Percentiles rank a stretch among this genome's conserved stretches.
Evolutionary conservation across 2,329 filamentous ascomycete genomes (phyloP).

Genomic region (Penicillium aurantiogriseum): DNA sequence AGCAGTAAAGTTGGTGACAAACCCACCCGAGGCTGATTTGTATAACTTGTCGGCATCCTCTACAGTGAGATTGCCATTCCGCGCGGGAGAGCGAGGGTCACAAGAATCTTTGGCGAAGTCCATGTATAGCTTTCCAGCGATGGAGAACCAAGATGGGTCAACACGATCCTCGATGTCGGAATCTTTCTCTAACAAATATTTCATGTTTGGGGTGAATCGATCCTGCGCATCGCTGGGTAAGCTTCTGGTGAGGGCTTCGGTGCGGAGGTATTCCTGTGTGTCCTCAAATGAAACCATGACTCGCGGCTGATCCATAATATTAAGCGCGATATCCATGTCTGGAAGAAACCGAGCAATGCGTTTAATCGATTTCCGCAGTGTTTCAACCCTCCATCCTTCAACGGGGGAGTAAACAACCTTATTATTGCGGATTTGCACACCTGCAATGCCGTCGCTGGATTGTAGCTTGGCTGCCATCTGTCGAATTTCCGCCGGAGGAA

Average conservation of each 20-base stretch:
- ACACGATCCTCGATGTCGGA: slow-evolving; percentile 12
- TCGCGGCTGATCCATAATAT: slow-evolving; percentile 62
- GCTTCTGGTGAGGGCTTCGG: slow-evolving; percentile 48
- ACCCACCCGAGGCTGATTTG: slow-evolving; percentile 54
- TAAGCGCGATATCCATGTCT: slow-evolving; percentile 67
- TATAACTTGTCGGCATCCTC: slow-evolving; percentile 51
- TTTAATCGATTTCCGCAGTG: slow-evolving; percentile 46
- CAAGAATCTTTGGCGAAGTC: slow-evolving; percentile 58
- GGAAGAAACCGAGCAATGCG: slow-evolving; percentile 57
- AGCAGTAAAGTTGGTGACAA: slow-evolving; percentile 61
- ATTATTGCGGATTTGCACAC: slow-evolving; percentile 35
- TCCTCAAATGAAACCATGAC: slow-evolving; percentile 61
- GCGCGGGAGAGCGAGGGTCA: slow-evolving; percentile 57
- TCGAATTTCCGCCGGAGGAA: slow-evolving; percentile 34
- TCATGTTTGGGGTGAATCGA: slow-evolving; percentile 45
- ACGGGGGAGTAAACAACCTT: slow-evolving; percentile 35
- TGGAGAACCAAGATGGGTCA: slow-evolving; percentile 51
- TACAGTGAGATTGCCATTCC: slow-evolving; percentile 48
- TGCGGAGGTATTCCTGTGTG: slow-evolving; percentile 51
- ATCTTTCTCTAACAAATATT: slow-evolving; percentile 21
- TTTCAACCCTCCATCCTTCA: slow-evolving; percentile 45
- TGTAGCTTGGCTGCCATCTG: slow-evolving; percentile 35
- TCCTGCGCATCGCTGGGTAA: slow-evolving; percentile 47
- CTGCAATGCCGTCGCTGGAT: slow-evolving; percentile 29
- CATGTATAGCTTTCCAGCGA: slow-evolving; percentile 57